A percentile compares a stretch with the other conserved stretches of the same genome.
These are phyloP conservation scores for Oryza glaberrima DNA, from an alignment of 176 grass and related monocot genomes.

Conservation along the genomic window DNA sequence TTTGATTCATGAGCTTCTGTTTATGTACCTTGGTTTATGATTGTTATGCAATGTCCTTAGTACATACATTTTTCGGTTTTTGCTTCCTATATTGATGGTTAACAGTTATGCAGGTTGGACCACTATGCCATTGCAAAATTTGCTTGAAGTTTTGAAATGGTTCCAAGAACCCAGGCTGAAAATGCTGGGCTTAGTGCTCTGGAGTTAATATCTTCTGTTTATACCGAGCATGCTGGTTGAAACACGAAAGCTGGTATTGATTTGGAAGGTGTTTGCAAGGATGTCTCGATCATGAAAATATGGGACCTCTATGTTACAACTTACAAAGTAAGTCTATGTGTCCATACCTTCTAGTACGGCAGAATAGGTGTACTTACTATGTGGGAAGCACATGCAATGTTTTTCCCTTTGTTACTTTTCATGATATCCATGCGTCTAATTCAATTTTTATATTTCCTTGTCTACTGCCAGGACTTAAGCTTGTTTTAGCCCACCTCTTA, in stretches of 20 bases:
- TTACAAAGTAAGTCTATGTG: conserved; percentile 73
- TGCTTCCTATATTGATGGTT: conserved; percentile 22
- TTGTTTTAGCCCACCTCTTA: neutral
- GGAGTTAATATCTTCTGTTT: conserved; percentile 90
- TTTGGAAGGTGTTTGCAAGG: conserved; percentile 81
- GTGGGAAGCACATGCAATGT: neutral
- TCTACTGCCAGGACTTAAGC: neutral
- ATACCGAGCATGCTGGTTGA: conserved; percentile 85
- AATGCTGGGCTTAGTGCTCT: conserved; percentile 88
- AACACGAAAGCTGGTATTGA: conserved; percentile 78
- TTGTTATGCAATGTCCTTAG: neutral
- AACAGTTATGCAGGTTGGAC: conserved; percentile 66
- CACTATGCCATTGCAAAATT: conserved; percentile 97
- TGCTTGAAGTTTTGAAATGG: conserved; percentile 94
- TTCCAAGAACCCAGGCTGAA: conserved; percentile 82
- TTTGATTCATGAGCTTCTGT: neutral
- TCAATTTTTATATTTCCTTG: neutral
- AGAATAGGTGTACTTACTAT: neutral
- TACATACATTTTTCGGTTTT: neutral
- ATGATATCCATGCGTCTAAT: neutral
- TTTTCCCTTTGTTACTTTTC: neutral
- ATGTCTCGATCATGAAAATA: conserved; percentile 69
- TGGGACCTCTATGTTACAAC: conserved; percentile 66
- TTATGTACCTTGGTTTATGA: neutral
- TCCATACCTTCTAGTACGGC: neutral